Base-by-base conservation (phyloP, 441 rosid species). In the Capsella rubella region DNA sequence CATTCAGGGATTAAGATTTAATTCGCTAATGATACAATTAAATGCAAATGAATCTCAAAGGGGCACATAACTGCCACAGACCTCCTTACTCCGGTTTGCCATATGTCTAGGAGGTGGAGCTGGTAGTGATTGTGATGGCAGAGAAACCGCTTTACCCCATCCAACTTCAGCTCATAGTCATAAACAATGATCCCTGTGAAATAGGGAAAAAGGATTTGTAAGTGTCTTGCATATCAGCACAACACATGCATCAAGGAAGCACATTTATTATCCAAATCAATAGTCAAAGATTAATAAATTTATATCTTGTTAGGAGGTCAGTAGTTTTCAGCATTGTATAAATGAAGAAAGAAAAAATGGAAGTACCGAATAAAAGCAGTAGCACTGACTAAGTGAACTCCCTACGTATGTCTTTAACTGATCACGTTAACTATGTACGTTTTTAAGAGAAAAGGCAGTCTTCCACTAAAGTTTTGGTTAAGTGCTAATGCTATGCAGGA, bases 71-170 rank as follows among this genome's bases (percentile, higher is more conserved):
- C 39, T 58, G 52, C 50, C 75, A 78, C 93, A 55, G 15, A 91
- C 99, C 98, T 96, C 98, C 84, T 91, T 93, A 80, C 94, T 89
- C 84, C 97, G 86, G 77, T 91, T 96, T 72, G 99, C 97, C 99
- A 96, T 93, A 1, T 91, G 99, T 52, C 99, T 97, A 25, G 97
- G 97, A 25, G 98, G 98, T 8, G 98, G 97, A 82, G 99, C 99
- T 45, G 99, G 98, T 47, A 93, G 80, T 12, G 98, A 98, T 83
- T 96, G 99, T 61, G 97, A 89, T 70, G 97, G 97, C 66, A 93
- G 97, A 80, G 97, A 90, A 71, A 90, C 99, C 67, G 97, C 90
- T 80, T 95, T 95, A 64, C 99, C 97, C 98, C 99, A 96, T 55
- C 99, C 97, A 68, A 93, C 90, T 81, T 93, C 82, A 96, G 81